Base-by-base conservation (phyloP, 2,329 filamentous ascomycete species). In the Triangularia setosa region DNA sequence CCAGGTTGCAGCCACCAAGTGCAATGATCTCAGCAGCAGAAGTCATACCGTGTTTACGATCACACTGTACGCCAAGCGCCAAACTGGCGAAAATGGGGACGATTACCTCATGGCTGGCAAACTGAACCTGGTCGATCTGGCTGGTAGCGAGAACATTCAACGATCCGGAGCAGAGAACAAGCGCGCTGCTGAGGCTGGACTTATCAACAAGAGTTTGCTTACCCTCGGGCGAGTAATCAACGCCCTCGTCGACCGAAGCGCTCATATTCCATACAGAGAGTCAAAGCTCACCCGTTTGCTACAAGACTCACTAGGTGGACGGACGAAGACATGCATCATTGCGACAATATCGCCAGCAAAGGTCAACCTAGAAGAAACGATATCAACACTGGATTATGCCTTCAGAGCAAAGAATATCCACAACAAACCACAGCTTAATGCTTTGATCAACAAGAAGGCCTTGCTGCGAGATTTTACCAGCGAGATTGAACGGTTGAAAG, bases 1-100 rank as follows among this genome's bases (percentile, higher is more conserved):
- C 58, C 95, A 99, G 77, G 95, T 99, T n/a, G 96, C 95, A 5
- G 93, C 96, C 3, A 99, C 95, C n/a, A 98, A 98, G 78, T 99
- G 95, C 84, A 99, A 99, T 75, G 95, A 99, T 72, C 86, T 98
- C 62, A 97, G 93, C 78, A 97, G 93, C 72, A 88, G 95, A 76
- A 97, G 93, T 80, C 96, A 99, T 74, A 99, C 95, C 0, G 90
- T 99, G 23, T 99, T 99, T 74, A 98, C 95, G 7, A 91, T 99
- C 65, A 97, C 94, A 0, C 91, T 93, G 0, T 92, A 93, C 73
- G 89, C 93, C 72, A 97, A 96, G 77, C 89, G 90, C 67, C 87
- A 87, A 0, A 87, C 87, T 2, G 40, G 40, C 8, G 91, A 96
- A 57, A 87, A 90, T 66, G 93, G 93, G 3, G 93, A 98, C 73